Percentiles rank a stretch among this genome's conserved stretches.
These are phyloP conservation scores for Ophiostoma fasciatum DNA, from an alignment of 2,329 filamentous ascomycete genomes.

Conservation along the genomic window DNA sequence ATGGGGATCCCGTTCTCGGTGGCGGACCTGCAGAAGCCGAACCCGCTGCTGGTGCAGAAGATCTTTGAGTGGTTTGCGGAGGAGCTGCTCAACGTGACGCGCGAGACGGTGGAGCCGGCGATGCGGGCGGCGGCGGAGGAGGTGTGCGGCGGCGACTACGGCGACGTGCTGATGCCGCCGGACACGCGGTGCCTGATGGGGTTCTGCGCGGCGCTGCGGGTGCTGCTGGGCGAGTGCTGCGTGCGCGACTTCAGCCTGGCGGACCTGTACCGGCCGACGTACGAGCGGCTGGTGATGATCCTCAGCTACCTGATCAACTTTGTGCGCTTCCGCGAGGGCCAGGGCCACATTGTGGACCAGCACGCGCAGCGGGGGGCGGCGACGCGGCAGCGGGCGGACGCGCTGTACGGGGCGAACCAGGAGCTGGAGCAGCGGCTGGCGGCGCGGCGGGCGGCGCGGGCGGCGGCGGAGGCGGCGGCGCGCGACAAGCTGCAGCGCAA, in stretches of 20 bases:
- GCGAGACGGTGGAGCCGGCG: conserved; percentile 83
- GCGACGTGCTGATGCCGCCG: conserved; percentile 62
- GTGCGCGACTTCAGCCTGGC: conserved; percentile 88
- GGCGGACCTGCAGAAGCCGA: conserved; percentile 82
- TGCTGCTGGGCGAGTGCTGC: conserved; percentile 72
- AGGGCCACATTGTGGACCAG: conserved; percentile 78
- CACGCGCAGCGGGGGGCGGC: conserved; percentile 84
- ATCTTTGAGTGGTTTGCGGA: conserved; percentile 98
- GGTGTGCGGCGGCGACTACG: conserved; percentile 61
- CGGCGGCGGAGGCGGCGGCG: conserved; percentile 66
- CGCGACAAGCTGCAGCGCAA: conserved; percentile 76
- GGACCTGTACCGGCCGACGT: conserved; percentile 81
- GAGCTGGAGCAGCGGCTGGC: conserved; percentile 67
- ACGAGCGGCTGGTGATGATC: conserved; percentile 81
- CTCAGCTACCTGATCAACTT: conserved; percentile 99
- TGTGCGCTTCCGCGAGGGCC: conserved; percentile 87
- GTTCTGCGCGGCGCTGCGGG: conserved; percentile 75
- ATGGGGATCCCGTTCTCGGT: conserved; percentile 83
- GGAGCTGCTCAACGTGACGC: conserved; percentile 81
- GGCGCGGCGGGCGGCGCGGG: conserved; percentile 67
- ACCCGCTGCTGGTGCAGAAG: conserved; percentile 86
- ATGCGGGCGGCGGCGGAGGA: conserved; percentile 89
- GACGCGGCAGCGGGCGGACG: conserved; percentile 77
- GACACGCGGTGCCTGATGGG: conserved; percentile 93
- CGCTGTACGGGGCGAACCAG: conserved; percentile 72